Evolutionary conservation across 169 alveolate genomes (phyloP), one percentile per base, ranked within the genome.

Genomic region (Plasmodium malariae): DNA sequence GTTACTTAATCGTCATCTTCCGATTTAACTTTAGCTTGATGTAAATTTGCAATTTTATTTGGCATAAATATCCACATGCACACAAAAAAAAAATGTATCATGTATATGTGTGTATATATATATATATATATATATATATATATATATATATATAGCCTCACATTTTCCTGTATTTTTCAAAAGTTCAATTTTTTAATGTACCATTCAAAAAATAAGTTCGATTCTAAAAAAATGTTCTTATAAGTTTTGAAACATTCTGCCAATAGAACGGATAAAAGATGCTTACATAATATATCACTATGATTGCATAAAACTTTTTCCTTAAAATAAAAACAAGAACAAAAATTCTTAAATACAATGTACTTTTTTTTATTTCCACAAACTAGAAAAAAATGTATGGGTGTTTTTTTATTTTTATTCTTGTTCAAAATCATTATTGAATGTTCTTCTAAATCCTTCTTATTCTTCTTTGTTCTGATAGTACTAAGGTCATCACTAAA

Each of bases 301-400:
- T 69, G 7, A 49, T 51, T 49, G 24, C 88, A 87, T 72, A 87
- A 63, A 12, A 87, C 88, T 36, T 87, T 87, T 68, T 87, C 80
- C 28, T 87, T 87, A 87, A 74, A 87, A 43, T 74, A 74, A 74
- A 74, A 87, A 87, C 88, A 80, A 14, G 88, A 69, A 60, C 89
- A 76, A 60, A 60, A 87, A 17, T 76, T 65, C 71, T 68, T 11
- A 32, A 68, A 71, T 32, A 76, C 89, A 45, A 87, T 65, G 45
- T 87, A 87, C 55, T 67, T 87, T 26, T 72, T 28, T 40, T 70
- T 71, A 55, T 87, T 57, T 76, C 88, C 92, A 57, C 59, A 17
- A 21, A 69, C 85, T 57, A 87, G 49, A 70, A 87, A 76, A 59
- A 88, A 83, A 45, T 88, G 80, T 65, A 59, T 43, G 19, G 34